These are phyloP conservation scores for Helotiales sp. DNA, from an alignment of 2,329 filamentous ascomycete genomes.

Conservation along the genomic window DNA sequence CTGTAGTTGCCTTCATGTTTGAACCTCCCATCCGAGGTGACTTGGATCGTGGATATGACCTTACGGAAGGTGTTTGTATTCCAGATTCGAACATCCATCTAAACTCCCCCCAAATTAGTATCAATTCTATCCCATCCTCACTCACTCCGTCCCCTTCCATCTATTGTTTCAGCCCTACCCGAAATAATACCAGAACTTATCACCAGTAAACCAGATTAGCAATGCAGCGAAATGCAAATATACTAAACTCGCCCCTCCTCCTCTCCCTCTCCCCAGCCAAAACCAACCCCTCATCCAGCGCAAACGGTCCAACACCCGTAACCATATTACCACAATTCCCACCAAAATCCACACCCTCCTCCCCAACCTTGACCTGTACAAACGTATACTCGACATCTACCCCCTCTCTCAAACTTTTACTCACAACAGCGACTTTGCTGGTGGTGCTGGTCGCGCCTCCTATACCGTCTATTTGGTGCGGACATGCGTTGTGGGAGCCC, in stretches of 20 bases:
- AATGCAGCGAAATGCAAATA: neutral
- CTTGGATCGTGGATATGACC: constrained; percentile 54
- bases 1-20: constrained; percentile 49
- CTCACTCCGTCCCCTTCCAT: too few species aligned
- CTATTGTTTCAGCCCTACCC: too few species aligned
- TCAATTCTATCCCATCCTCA: too few species aligned
- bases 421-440: constrained; percentile 68
- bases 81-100: constrained; percentile 46
- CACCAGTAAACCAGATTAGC: neutral
- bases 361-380: constrained; percentile 63
- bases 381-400: constrained; percentile 70
- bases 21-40: constrained; percentile 47
- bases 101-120: too few species aligned
- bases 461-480: constrained; percentile 69
- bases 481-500: constrained; percentile 63
- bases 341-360: constrained; percentile 59
- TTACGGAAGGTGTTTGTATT: constrained; percentile 64
- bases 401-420: constrained; percentile 44
- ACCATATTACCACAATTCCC: constrained; percentile 75
- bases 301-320: constrained; percentile 59
- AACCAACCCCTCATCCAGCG: constrained; percentile 53
- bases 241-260: constrained; percentile 7
- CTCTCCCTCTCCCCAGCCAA: constrained; percentile 23
- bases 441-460: constrained; percentile 67
- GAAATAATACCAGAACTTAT: neutral